Percentiles rank a stretch among this genome's conserved stretches.
Evolutionary conservation across 805 yeast genomes (phyloP).

Genomic region (Candida railenensis): DNA sequence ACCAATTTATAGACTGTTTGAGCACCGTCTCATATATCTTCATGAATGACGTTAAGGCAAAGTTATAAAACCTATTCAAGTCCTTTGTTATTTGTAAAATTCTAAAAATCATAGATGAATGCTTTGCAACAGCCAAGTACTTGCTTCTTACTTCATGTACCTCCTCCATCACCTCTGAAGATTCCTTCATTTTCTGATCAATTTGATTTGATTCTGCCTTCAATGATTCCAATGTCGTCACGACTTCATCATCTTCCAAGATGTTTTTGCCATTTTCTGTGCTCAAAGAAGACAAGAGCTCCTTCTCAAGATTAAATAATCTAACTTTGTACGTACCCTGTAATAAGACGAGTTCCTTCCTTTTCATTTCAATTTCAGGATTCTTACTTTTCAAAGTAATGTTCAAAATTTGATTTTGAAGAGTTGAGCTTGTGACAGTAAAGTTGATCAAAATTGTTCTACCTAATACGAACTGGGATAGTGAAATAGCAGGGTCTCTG

Average conservation of each 20-base stretch:
- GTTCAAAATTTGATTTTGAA: slow-evolving; percentile 63
- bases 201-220: slow-evolving; percentile 62
- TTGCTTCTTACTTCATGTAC: slow-evolving; percentile 48
- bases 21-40: slow-evolving; percentile 10
- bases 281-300: slow-evolving; percentile 57
- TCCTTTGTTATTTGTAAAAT: slow-evolving; percentile 37
- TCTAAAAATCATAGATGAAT: slow-evolving; percentile 50
- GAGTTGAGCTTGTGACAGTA: slow-evolving; percentile 64
- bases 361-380: slow-evolving; percentile 66
- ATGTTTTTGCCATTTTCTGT: slow-evolving; percentile 54
- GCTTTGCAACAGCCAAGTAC: slow-evolving; percentile 55
- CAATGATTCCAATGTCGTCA: slow-evolving; percentile 59
- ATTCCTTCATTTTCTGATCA: slow-evolving; percentile 51
- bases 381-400: slow-evolving; percentile 50
- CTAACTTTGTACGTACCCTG: slow-evolving; percentile 60
- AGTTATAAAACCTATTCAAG: slow-evolving; percentile 56
- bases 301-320: slow-evolving; percentile 55
- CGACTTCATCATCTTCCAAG: slow-evolving; percentile 62
- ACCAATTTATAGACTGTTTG: neutral
- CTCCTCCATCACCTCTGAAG: slow-evolving; percentile 51
- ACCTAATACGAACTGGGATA: slow-evolving; percentile 59
- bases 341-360: slow-evolving; percentile 51
- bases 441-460: slow-evolving; percentile 68
- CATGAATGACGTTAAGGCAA: slow-evolving; percentile 44
- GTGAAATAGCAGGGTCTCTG: slow-evolving; percentile 46